These are phyloP conservation scores for Colletotrichum noveboracense DNA, from an alignment of 2,329 filamentous ascomycete genomes.

Conservation along the genomic window DNA sequence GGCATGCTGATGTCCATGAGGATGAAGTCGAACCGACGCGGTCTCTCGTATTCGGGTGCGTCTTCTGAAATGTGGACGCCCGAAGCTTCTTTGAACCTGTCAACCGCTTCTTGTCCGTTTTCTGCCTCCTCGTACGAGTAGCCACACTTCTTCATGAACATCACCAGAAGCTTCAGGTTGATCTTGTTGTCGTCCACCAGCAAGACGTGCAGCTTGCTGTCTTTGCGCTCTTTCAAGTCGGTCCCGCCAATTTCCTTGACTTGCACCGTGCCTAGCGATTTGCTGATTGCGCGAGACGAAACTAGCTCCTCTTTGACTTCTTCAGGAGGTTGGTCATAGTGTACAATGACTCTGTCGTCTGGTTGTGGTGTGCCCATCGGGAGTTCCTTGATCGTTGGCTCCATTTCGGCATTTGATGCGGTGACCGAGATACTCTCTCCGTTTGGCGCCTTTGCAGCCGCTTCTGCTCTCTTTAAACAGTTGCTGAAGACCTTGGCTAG, in stretches of 20 bases:
- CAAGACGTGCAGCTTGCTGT: constrained; percentile 29
- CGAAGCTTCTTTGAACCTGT: constrained; percentile 41
- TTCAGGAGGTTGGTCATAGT: not conserved
- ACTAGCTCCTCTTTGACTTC: not conserved
- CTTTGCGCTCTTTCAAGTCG: not conserved
- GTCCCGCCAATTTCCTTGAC: not conserved
- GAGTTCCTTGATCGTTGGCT: not conserved
- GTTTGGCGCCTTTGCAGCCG: not conserved
- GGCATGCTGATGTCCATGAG: constrained; percentile 62
- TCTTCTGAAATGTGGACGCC: not conserved
- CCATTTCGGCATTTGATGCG: not conserved
- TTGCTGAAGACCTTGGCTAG: constrained; percentile 31
- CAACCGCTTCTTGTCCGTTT: constrained; percentile 53
- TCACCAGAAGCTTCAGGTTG: constrained; percentile 46
- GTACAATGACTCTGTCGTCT: not conserved
- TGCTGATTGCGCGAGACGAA: not conserved
- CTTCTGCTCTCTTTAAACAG: constrained; percentile 23
- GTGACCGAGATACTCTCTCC: not conserved
- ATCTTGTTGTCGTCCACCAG: constrained; percentile 49
- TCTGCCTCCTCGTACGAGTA: constrained; percentile 45
- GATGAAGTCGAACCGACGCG: constrained; percentile 35
- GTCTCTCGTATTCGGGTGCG: not conserved
- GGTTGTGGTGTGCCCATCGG: not conserved
- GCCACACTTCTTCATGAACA: constrained; percentile 46
- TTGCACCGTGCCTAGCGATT: not conserved